Evolutionary conservation across 305 asterid genomes (phyloP).

Genomic region (Fraxinus platypoda): DNA sequence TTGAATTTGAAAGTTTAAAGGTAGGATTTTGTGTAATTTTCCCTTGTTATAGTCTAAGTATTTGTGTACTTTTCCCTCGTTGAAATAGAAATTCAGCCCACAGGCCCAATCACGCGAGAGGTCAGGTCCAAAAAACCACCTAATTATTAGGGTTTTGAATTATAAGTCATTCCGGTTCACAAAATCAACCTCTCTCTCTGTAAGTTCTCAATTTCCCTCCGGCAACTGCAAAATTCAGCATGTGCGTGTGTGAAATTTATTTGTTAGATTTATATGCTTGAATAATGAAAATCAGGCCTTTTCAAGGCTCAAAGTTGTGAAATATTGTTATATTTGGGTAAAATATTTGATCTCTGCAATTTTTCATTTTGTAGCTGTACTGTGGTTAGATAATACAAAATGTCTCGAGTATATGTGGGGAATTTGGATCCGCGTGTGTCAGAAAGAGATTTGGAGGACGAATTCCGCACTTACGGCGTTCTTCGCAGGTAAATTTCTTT

Average conservation of each 20-base stretch:
- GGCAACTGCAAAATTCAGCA: not conserved
- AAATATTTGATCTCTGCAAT: not conserved
- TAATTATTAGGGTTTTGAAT: not conserved
- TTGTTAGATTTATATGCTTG: not conserved
- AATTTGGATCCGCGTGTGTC: constrained; percentile 52
- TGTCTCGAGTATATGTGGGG: constrained; percentile 57
- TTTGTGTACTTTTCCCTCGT: too few relatives aligned
- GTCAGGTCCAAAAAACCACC: not conserved
- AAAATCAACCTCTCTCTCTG: not conserved
- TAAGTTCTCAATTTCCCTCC: not conserved
- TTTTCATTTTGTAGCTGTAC: not conserved
- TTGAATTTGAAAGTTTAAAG: too few relatives aligned
- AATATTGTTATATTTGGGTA: not conserved
- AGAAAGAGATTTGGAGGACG: constrained; percentile 57
- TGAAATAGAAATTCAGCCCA: not conserved
- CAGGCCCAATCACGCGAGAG: not conserved
- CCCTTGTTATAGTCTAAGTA: too few relatives aligned
- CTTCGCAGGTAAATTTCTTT: constrained; percentile 32
- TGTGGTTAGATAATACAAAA: constrained; percentile 6
- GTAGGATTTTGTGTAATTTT: too few relatives aligned
- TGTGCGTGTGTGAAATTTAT: not conserved
- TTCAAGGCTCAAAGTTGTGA: not conserved
- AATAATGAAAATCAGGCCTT: not conserved
- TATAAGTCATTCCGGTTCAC: not conserved
- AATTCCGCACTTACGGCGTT: constrained; percentile 52